Percentiles rank a stretch among this genome's conserved stretches.
phyloP scores from a whole-genome alignment of 441 rosid genomes.

The Aquilaria agallochum region DNA sequence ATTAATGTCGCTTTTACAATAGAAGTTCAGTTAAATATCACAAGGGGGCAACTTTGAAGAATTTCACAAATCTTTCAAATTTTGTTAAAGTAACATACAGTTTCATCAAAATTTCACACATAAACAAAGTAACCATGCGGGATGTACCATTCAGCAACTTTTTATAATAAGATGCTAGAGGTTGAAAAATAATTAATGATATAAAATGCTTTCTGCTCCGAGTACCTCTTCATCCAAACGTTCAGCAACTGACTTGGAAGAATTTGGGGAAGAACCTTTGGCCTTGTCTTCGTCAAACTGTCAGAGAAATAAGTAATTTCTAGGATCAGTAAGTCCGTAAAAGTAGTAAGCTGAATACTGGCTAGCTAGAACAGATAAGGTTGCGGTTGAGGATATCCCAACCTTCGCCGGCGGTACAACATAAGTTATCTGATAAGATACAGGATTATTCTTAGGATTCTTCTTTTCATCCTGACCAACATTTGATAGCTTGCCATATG shows the following conservation, averaged over 20 bases:
- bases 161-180: too few relatives aligned
- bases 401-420: conserved; percentile 95
- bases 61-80: too few relatives aligned
- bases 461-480: conserved; percentile 42
- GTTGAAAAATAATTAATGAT: background rate
- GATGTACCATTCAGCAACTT: background rate
- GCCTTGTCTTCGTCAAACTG: conserved; percentile 83
- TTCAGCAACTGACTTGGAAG: conserved; percentile 58
- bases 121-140: background rate
- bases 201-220: background rate
- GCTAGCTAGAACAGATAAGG: conserved; percentile 2
- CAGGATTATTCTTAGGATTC: conserved; percentile 67
- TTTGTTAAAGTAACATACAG: too few relatives aligned
- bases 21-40: too few relatives aligned
- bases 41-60: too few relatives aligned
- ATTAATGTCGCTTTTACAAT: too few relatives aligned
- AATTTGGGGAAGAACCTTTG: conserved; percentile 48
- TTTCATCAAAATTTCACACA: too few relatives aligned
- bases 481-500: conserved; percentile 67
- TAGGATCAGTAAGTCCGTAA: background rate
- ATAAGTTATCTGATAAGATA: conserved; percentile 59
- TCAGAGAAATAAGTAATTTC: conserved; percentile 12
- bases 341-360: too few relatives aligned
- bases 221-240: conserved; percentile 86
- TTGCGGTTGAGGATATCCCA: conserved; percentile 7